Conservation (phyloP, 306 rosid species). For the Sicyos edulis region DNA sequence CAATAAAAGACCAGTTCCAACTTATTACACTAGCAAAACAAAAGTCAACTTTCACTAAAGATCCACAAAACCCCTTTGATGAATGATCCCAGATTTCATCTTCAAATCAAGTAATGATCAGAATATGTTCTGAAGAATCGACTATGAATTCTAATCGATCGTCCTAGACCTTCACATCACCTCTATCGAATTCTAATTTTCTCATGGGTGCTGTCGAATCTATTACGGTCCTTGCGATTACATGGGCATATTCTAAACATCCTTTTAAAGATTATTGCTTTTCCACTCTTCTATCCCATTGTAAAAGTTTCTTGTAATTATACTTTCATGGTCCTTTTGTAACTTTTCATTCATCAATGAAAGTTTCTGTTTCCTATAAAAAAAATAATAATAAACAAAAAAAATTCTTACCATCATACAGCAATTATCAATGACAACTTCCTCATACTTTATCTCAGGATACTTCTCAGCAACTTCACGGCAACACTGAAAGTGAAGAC, state of each 20-base stretch:
- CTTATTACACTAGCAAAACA: slow-evolving; percentile 15
- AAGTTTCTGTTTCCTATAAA: no score
- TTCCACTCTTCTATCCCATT: no score
- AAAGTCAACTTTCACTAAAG: not conserved
- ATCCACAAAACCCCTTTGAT: not conserved
- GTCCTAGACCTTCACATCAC: not conserved
- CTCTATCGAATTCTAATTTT: not conserved
- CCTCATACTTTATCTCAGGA: slow-evolving; percentile 90
- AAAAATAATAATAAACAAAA: no score
- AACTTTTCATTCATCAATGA: no score
- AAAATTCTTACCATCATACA: slow-evolving; percentile 81
- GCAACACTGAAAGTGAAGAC: slow-evolving; percentile 60
- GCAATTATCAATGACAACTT: slow-evolving; percentile 96
- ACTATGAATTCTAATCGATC: slow-evolving; percentile 5
- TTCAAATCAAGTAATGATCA: slow-evolving; percentile 8
- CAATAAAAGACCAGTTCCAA: slow-evolving; percentile 1
- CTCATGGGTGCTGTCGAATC: no score
- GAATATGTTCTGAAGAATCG: not conserved
- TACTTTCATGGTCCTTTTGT: no score
- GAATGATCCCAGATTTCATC: not conserved
- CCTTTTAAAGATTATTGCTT: no score
- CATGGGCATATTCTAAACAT: no score
- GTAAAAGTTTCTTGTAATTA: no score
- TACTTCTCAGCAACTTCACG: slow-evolving; percentile 98
- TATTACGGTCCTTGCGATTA: no score